Base-by-base conservation (phyloP, 2,329 filamentous ascomycete genomes). In the Amauroascus verrucosus region DNA sequence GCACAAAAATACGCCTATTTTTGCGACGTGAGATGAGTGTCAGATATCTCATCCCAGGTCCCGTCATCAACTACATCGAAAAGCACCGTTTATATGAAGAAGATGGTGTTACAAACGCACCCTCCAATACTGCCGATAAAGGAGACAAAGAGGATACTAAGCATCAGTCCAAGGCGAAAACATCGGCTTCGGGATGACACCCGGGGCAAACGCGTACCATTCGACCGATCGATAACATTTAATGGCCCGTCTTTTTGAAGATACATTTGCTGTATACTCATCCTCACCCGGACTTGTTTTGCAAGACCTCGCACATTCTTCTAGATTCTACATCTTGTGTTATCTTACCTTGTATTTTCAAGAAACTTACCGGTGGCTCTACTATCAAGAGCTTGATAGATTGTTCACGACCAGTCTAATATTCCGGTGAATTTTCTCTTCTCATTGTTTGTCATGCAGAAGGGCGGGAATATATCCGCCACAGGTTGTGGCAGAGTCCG, bases 1-100 rank as follows among this genome's bases (percentile, higher is more conserved):
- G 84, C 58, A 83, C 81, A 55, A 83, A 95, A 72, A 90, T 95
- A 56, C 81, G 90, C 40, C 74, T 94, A 2, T 87, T 94, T 65
- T 68, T 90, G 32, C 81, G 85, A 63, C 79, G 85, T 63, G 82
- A 88, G 59, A 86, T 93, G 83, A 89, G 84, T 61, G 86, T 94
- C 47, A 81, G 86, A 58, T 91, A 90, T 64, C 65, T 81, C 26
- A 83, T 88, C 32, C 87, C 88, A 0, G 80, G 83, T 40, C 80
- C 81, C 2, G 86, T 91, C 46, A 85, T 88, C 53, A 74, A 83
- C 54, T 88, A 88, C 64, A 87, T 88, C 56, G 77, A 84, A 54
- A 74, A 85, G 57, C 77, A 86, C 57, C 74, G 76, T 35, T 70
- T 88, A 3, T 88, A 86, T 62, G 72, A 77, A 54, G 81, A 84